Evolutionary conservation across 2,329 filamentous ascomycete genomes (phyloP).

Genomic region (Zasmidium angulare): DNA sequence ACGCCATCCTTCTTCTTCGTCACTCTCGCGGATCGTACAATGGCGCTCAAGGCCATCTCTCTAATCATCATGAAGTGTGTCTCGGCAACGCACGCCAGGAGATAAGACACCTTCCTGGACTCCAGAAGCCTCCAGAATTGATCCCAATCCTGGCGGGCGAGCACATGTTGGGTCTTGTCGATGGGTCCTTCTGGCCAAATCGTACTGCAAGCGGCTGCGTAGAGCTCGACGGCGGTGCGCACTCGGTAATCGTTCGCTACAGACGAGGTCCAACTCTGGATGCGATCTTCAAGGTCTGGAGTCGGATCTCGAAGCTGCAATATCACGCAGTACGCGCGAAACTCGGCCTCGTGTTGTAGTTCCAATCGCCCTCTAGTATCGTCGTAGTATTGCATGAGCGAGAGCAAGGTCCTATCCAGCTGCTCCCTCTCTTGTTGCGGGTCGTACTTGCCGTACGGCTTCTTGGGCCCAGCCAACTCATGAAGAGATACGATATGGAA

Average conservation of each 20-base stretch:
- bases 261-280: conserved; percentile 55
- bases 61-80: conserved; percentile 62
- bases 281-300: conserved; percentile 57
- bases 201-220: conserved; percentile 55
- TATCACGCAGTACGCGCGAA: conserved; percentile 62
- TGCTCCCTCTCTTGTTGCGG: conserved; percentile 64
- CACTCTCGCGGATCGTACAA: conserved; percentile 20
- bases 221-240: conserved; percentile 57
- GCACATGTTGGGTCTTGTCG: conserved; percentile 39
- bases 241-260: conserved; percentile 54
- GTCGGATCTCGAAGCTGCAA: conserved; percentile 52
- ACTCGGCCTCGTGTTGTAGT: conserved; percentile 62
- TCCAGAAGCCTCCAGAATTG: conserved; percentile 58
- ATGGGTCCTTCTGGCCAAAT: conserved; percentile 54
- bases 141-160: conserved; percentile 59
- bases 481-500: conserved; percentile 65
- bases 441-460: conserved; percentile 53
- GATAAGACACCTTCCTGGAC: conserved; percentile 57
- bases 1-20: conserved; percentile 6
- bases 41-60: conserved; percentile 53
- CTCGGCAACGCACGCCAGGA: conserved; percentile 65
- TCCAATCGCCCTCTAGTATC: conserved; percentile 51
- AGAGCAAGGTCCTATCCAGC: conserved; percentile 61
- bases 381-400: conserved; percentile 61
- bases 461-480: conserved; percentile 53